Conservation (phyloP, 805 yeast species). For the Teunomyces panamensis region DNA sequence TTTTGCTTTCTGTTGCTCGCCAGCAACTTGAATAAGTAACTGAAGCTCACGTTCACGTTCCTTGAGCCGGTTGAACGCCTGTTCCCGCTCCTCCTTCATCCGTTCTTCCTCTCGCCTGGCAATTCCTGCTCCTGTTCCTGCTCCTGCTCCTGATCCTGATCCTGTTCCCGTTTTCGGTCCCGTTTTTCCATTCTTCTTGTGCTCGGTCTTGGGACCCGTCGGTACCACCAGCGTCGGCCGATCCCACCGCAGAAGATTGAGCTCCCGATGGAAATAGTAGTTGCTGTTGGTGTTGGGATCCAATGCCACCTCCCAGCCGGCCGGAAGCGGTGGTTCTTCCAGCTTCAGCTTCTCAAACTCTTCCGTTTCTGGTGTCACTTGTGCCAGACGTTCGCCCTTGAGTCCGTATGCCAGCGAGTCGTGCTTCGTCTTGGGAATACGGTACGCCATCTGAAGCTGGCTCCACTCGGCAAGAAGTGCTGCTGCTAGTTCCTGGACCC, state of each 20-base stretch:
- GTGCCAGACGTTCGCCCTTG: conserved; percentile 19
- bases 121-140: conserved; percentile 5
- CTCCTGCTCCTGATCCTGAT: too few species aligned
- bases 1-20: conserved; percentile 13
- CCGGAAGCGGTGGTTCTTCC: conserved; percentile 41
- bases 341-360: conserved; percentile 5
- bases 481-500: conserved; percentile 35
- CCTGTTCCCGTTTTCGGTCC: too few species aligned
- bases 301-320: conserved; percentile 63
- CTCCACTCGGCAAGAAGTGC: conserved; percentile 67
- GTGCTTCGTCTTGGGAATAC: conserved; percentile 63
- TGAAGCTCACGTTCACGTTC: conserved; percentile 35
- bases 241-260: conserved; percentile 57
- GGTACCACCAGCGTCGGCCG: conserved; percentile 44
- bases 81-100: conserved; percentile 29
- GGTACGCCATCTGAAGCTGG: conserved; percentile 71
- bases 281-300: conserved; percentile 42
- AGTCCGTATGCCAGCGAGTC: conserved; percentile 11
- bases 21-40: conserved; percentile 32
- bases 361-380: conserved; percentile 5
- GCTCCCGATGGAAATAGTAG: conserved; percentile 55
- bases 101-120: conserved; percentile 35
- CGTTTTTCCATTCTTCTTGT: background rate
- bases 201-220: conserved; percentile 23
- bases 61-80: conserved; percentile 29